Percentiles rank a stretch among this genome's conserved stretches.
phyloP scores from a whole-genome alignment of 345 rosid species.

The Orychophragmus violaceus region DNA sequence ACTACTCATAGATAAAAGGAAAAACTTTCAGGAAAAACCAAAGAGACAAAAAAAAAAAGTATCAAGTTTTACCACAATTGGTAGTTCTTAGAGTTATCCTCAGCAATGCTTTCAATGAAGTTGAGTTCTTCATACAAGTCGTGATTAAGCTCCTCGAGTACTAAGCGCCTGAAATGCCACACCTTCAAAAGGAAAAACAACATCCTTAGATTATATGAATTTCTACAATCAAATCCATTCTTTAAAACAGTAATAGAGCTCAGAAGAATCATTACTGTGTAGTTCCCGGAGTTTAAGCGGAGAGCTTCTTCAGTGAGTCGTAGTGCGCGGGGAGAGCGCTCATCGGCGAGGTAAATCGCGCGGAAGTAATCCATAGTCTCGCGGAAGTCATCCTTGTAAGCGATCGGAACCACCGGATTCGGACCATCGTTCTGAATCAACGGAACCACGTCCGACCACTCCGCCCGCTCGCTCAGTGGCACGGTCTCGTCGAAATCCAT shows the following conservation, averaged over 20 bases:
- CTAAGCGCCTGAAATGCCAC: constrained; percentile 84
- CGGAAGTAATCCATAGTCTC: constrained; percentile 93
- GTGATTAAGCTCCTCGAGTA: constrained; percentile 48
- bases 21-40: no score
- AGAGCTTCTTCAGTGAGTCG: constrained; percentile 56
- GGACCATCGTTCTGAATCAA: constrained; percentile 79
- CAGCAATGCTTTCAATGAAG: constrained; percentile 51
- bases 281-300: constrained; percentile 64
- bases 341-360: constrained; percentile 59
- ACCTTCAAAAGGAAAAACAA: constrained; percentile 42
- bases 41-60: background rate
- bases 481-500: constrained; percentile 31
- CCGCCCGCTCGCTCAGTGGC: constrained; percentile 50
- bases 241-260: no score
- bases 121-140: constrained; percentile 52
- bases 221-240: no score
- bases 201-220: no score
- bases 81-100: constrained; percentile 66
- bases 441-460: constrained; percentile 74
- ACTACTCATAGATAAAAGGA: no score
- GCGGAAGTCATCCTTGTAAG: constrained; percentile 64
- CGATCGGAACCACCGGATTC: constrained; percentile 73
- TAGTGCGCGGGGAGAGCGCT: constrained; percentile 76
- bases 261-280: constrained; percentile 52
- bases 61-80: constrained; percentile 65